These are phyloP conservation scores for Malus sieversii DNA, from an alignment of 306 rosid genomes.

Conservation along the genomic window DNA sequence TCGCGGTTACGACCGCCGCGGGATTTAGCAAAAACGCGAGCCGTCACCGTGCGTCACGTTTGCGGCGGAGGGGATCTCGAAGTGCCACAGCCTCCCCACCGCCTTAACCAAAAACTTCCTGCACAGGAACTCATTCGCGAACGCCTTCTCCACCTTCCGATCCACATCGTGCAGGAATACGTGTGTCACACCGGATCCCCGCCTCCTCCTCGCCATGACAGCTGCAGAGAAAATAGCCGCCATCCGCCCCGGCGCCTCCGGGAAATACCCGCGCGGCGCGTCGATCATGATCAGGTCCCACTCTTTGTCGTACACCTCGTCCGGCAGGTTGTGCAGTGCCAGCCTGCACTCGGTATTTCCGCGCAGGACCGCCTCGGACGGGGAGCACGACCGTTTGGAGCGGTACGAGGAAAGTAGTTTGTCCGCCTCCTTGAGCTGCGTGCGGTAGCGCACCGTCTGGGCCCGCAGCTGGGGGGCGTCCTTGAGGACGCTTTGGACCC, in stretches of 20 bases:
- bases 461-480: slow-evolving; percentile 57
- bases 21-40: slow-evolving; percentile 27
- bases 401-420: slow-evolving; percentile 32
- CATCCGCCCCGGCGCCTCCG: slow-evolving; percentile 91
- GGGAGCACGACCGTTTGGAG: slow-evolving; percentile 37
- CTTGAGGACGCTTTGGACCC: slow-evolving; percentile 70
- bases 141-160: slow-evolving; percentile 76
- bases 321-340: slow-evolving; percentile 67
- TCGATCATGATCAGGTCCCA: slow-evolving; percentile 95
- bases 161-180: slow-evolving; percentile 82
- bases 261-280: slow-evolving; percentile 73
- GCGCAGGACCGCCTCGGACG: slow-evolving; percentile 35
- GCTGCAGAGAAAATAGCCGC: slow-evolving; percentile 86
- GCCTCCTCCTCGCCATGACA: slow-evolving; percentile 66
- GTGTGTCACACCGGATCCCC: slow-evolving; percentile 70
- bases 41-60: slow-evolving; percentile 4
- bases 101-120: slow-evolving; percentile 43
- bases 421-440: slow-evolving; percentile 60
- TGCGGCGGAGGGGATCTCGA: slow-evolving; percentile 47
- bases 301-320: slow-evolving; percentile 59
- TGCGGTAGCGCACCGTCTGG: slow-evolving; percentile 49
- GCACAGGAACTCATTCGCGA: slow-evolving; percentile 74
- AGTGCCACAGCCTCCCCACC: slow-evolving; percentile 78
- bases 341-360: slow-evolving; percentile 50
- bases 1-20: background rate